Evolutionary conservation across 345 rosid species (phyloP).

Genomic region (Syzygium grande): DNA sequence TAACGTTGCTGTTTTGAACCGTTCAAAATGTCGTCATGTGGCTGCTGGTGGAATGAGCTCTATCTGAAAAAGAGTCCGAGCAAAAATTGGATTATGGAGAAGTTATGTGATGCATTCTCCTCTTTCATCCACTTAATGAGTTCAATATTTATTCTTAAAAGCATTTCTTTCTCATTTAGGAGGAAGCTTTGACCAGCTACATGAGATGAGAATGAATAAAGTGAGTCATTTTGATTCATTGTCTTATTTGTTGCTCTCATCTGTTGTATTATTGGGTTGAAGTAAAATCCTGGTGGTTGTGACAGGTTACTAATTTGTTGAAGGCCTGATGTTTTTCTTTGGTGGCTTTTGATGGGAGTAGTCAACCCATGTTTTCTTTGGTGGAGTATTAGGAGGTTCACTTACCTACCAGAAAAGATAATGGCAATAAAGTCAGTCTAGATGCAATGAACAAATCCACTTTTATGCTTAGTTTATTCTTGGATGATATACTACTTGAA

Average conservation of each 20-base stretch:
- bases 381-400: not conserved
- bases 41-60: not conserved
- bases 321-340: not conserved
- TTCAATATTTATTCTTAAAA: not conserved
- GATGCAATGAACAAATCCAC: not conserved
- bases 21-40: not conserved
- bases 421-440: not conserved
- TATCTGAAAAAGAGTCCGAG: not conserved
- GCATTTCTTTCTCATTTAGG: not conserved
- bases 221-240: not conserved
- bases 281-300: not conserved
- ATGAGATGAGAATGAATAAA: not conserved
- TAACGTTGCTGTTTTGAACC: not conserved
- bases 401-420: not conserved
- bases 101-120: not conserved
- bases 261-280: not conserved
- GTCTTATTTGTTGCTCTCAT: not conserved
- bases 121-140: not conserved
- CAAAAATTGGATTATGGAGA: not conserved
- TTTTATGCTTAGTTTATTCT: not conserved
- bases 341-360: not conserved
- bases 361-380: not conserved
- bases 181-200: not conserved
- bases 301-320: not conserved
- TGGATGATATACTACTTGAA: not conserved